Conservation (phyloP, 371 early-diverging fungal species). For the Synchytrium microbalum region DNA sequence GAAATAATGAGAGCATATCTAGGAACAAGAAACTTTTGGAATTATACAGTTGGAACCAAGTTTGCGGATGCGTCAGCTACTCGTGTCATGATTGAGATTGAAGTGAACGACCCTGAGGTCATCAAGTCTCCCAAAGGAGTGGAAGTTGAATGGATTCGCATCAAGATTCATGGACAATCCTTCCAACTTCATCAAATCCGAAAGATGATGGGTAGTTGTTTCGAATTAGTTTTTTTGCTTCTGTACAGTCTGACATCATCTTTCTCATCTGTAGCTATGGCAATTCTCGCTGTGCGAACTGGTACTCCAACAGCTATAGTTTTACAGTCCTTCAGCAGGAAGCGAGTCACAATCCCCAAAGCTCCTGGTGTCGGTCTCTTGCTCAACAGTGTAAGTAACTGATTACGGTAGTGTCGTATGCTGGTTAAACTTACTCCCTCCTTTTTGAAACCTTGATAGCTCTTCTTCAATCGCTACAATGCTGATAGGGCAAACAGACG, state of each 20-base stretch:
- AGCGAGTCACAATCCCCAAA: conserved; percentile 87
- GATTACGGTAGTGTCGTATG: conserved; percentile 14
- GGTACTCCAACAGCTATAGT: conserved; percentile 60
- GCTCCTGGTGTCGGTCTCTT: conserved; percentile 95
- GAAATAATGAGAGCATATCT: conserved; percentile 61
- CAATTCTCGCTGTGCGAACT: conserved; percentile 71
- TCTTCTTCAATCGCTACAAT: neutral
- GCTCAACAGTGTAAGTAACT: conserved; percentile 61
- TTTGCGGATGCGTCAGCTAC: conserved; percentile 50
- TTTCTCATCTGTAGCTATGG: conserved; percentile 45
- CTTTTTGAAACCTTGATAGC: conserved; percentile 15
- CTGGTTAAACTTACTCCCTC: conserved; percentile 13
- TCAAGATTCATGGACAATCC: conserved; percentile 93
- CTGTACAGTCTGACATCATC: neutral
- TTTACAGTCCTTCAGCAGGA: neutral
- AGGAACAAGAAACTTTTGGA: conserved; percentile 95
- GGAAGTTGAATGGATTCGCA: conserved; percentile 84
- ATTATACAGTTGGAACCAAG: conserved; percentile 83
- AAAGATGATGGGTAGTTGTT: conserved; percentile 87
- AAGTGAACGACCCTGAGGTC: neutral
- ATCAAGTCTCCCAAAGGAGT: conserved; percentile 18
- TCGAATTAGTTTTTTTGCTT: neutral
- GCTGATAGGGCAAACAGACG: neutral
- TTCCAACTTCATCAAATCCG: conserved; percentile 99
- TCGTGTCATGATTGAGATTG: neutral